Evolutionary conservation across 23 red algal genomes (phyloP).

Genomic region (Gracilariopsis chorda): DNA sequence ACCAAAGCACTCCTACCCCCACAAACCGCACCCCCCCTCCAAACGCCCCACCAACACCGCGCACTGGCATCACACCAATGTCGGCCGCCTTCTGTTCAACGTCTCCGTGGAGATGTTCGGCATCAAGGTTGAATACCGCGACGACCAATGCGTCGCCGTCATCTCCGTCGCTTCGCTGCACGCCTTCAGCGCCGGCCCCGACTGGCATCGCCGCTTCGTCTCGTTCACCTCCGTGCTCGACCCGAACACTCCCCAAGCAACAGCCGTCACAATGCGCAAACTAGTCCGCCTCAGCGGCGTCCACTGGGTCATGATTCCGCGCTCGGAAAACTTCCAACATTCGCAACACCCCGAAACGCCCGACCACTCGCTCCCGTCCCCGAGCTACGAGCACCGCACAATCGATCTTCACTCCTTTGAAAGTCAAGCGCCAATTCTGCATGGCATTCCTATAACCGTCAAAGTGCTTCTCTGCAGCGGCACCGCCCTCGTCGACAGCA

Average conservation of each 20-base stretch:
- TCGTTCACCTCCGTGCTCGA: slow-evolving; percentile 21
- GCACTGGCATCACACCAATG: slow-evolving; percentile 58
- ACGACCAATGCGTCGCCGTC: slow-evolving; percentile 40
- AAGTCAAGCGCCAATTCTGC: slow-evolving; percentile 28
- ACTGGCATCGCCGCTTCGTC: slow-evolving; percentile 40
- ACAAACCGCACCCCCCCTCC: background rate
- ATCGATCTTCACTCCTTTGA: slow-evolving; percentile 56
- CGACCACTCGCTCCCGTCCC: background rate
- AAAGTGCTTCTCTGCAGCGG: slow-evolving; percentile 37
- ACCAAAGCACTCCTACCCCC: slow-evolving; percentile 23
- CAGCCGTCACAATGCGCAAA: slow-evolving; percentile 58
- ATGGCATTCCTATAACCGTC: slow-evolving; percentile 47
- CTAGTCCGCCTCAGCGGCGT: slow-evolving; percentile 38
- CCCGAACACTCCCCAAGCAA: background rate
- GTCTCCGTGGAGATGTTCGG: slow-evolving; percentile 52
- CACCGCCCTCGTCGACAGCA: background rate
- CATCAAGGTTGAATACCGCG: slow-evolving; percentile 61
- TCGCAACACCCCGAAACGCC: background rate
- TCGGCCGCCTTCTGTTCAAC: slow-evolving; percentile 58
- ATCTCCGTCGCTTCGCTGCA: slow-evolving; percentile 39
- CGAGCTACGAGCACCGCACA: background rate
- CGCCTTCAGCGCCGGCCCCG: slow-evolving; percentile 53
- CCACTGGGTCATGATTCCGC: slow-evolving; percentile 58
- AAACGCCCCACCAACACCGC: background rate
- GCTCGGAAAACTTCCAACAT: background rate